Evolutionary conservation across 495 filamentous ascomycete genomes (phyloP), one percentile per base, ranked within the genome.

Genomic region (Neurospora cerealis): DNA sequence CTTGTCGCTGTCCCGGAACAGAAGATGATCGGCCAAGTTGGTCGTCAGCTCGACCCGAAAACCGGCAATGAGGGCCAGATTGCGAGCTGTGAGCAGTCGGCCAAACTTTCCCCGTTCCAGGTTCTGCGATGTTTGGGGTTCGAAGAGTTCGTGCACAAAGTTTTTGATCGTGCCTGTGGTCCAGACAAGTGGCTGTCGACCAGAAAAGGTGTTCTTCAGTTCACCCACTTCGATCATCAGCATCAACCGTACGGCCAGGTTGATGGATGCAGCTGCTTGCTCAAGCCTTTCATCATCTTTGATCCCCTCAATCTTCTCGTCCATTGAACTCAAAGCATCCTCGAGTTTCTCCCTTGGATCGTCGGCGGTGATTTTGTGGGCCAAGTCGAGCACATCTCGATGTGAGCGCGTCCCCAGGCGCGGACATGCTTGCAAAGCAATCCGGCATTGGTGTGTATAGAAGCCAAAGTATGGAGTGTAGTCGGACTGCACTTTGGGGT

Each of bases 21-120:
- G 77, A 2, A 87, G 77, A 74, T 87, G 85, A 70, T 87, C 80
- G 3, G 77, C 77, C 2, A 87, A 69, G 71, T 87, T 84, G 70
- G 73, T 74, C 13, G 86, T 87, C 80, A 78, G 81, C 62, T 71
- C 44, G 28, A 87, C 75, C 38, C 80, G 74, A n/a, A 86, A 77
- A 17, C 82, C 82, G 10, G 77, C 81, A 69, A 85, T 83, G 6
- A 72, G 42, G 8, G 40, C 54, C 0, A 80, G 72, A 39, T 74
- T 78, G 0, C 40, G 21, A 2, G 72, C 77, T 8, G 76, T 78
- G 42, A 79, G 78, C 32, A 75, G 37, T n/a, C 32, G 54, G 21
- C 71, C 73, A 5, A 79, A 42, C 17, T 74, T 72, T 1, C 69
- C 66, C 36, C 48, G 42, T 19, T 76, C 69, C 1, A 72, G 21